phyloP scores from a whole-genome alignment of 2,329 filamentous ascomycete species.

The Pezicula rhizophila region DNA sequence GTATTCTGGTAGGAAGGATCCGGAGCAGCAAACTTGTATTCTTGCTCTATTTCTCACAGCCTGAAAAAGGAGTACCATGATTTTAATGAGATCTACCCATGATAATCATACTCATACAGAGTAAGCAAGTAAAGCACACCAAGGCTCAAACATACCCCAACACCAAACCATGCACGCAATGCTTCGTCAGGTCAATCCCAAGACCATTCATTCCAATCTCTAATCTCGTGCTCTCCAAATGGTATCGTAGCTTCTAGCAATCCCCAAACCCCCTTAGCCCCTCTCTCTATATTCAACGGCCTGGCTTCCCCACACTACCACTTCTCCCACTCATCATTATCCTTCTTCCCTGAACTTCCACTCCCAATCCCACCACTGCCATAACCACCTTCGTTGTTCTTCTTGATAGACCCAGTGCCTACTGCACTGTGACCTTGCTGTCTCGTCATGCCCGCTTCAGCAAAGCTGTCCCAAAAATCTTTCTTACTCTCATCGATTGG shows the following conservation, averaged over 20 bases:
- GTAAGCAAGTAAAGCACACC: too few species aligned
- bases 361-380: constrained; percentile 15
- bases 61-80: too few species aligned
- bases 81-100: too few species aligned
- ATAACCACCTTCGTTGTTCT: constrained; percentile 4
- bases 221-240: too few species aligned
- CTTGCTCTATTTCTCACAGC: too few species aligned
- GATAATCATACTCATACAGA: too few species aligned
- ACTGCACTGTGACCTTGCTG: constrained; percentile 15
- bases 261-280: not conserved
- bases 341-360: constrained; percentile 30
- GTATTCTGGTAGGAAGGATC: too few species aligned
- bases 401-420: constrained; percentile 26
- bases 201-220: too few species aligned
- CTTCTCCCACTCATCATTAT: constrained; percentile 57
- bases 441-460: constrained; percentile 35
- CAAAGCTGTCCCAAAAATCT: constrained; percentile 91
- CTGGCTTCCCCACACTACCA: constrained; percentile 19
- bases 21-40: too few species aligned
- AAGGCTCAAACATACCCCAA: too few species aligned
- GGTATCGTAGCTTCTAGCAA: not conserved
- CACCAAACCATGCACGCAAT: too few species aligned
- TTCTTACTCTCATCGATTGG: constrained; percentile 59
- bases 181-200: too few species aligned
- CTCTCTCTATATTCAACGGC: not conserved